Evolutionary conservation across 225 moss, liverwort and hornwort species (phyloP), one percentile per base, ranked within the genome.

Genomic region (Physcomitrellopsis africana): DNA sequence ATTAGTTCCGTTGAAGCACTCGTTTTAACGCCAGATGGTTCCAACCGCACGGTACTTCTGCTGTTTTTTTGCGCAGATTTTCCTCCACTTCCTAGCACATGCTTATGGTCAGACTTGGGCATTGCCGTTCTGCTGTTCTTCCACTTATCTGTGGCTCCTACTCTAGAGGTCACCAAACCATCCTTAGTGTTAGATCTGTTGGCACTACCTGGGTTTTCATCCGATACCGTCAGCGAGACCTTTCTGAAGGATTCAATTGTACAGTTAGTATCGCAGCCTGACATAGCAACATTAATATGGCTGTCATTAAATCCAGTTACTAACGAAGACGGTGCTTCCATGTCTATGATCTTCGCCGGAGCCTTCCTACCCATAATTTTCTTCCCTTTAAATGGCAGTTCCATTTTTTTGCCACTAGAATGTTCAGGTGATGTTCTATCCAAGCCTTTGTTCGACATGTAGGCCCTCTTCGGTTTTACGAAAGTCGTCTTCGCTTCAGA

Each of bases 401-500:
- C 3, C 37, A 27, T 63, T 46, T 43, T 54, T 10, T 23, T 51
- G 27, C 68, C 68, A 27, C 7, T 27, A 68, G 42, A 9, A n/a
- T n/a, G n/a, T n/a, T n/a, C n/a, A n/a, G n/a, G n/a, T 62, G 51
- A 62, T 37, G 49, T 13, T 49, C 27, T 59, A 58, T 76, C 59
- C 0, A 56, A 19, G 48, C 7, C 13, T 66, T 23, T 56, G 58
- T 51, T 67, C 9, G 26, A 46, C 49, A 19, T 76, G 13, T 9
- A 16, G 26, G 47, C 57, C 71, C 78, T 65, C 46, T 56, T 78
- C 20, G 70, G 54, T 58, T 49, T 65, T 29, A 71, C 18, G 19
- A 48, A 17, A 15, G 68, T 51, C 51, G 19, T 13, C 63, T 64
- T n/a, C 43, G 22, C 14, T 29, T 45, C 63, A 48, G 47, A 48